phyloP scores from a whole-genome alignment of 371 early-diverging fungal genomes.

The Mucor plumbeus region DNA sequence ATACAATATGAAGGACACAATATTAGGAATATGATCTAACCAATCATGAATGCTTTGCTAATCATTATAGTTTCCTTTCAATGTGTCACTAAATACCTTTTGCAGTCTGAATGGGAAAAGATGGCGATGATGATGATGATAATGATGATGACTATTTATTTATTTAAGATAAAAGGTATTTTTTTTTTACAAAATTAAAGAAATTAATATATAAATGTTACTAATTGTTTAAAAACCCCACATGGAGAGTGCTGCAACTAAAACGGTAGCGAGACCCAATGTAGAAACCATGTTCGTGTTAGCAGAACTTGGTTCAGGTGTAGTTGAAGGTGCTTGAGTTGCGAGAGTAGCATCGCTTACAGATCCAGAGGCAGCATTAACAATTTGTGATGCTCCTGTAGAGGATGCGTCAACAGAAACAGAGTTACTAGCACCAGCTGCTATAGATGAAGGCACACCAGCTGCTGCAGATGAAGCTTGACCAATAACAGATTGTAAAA shows the following conservation, averaged over 20 bases:
- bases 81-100: background rate
- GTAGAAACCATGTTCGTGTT: slow-evolving; percentile 1
- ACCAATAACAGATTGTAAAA: background rate
- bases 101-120: slow-evolving; percentile 3
- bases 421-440: background rate
- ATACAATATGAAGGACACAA: background rate
- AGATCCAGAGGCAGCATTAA: background rate
- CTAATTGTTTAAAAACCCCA: background rate
- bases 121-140: background rate
- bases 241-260: slow-evolving; percentile 16
- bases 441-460: background rate
- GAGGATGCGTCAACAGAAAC: background rate
- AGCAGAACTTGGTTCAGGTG: slow-evolving; percentile 9
- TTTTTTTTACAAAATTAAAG: background rate
- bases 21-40: background rate
- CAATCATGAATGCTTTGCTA: background rate
- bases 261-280: slow-evolving; percentile 8
- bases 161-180: background rate
- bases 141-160: background rate
- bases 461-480: slow-evolving; percentile 1
- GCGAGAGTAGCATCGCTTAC: background rate
- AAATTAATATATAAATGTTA: background rate
- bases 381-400: background rate
- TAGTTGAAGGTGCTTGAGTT: background rate
- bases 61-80: background rate